Percentiles rank a stretch among this genome's conserved stretches.
Evolutionary conservation across 768 basidiomycete genomes (phyloP).

Genomic region (Piloderma croceum): DNA sequence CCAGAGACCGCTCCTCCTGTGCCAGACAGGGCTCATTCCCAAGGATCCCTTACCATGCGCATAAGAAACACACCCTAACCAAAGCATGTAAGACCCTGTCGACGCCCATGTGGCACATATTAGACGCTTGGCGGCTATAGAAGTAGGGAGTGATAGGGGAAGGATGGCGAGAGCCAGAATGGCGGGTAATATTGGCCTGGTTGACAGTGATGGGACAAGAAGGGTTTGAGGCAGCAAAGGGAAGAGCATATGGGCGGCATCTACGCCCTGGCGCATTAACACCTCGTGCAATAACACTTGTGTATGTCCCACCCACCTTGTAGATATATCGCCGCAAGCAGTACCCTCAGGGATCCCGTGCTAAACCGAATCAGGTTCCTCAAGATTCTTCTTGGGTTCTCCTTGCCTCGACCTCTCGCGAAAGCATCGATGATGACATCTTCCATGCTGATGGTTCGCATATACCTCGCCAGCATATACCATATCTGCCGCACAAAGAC

Average conservation of each 20-base stretch:
- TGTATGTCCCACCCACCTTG: constrained; percentile 61
- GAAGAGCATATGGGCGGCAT: constrained; percentile 47
- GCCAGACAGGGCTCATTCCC: constrained; percentile 51
- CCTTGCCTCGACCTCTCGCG: constrained; percentile 48
- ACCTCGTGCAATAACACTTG: too few relatives aligned
- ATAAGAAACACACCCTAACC: constrained; percentile 51
- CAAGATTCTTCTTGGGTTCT: constrained; percentile 38
- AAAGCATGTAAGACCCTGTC: constrained; percentile 51
- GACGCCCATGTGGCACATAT: constrained; percentile 58
- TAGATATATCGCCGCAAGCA: constrained; percentile 58
- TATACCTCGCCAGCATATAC: constrained; percentile 73
- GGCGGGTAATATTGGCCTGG: too few relatives aligned
- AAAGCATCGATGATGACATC: constrained; percentile 61
- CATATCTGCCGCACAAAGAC: constrained; percentile 63
- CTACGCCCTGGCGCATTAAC: too few relatives aligned
- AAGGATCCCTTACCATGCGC: constrained; percentile 40
- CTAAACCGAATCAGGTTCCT: constrained; percentile 39
- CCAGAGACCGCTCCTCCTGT: constrained; percentile 58
- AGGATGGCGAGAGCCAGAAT: constrained; percentile 36
- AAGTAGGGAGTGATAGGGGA: constrained; percentile 49
- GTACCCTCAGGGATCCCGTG: constrained; percentile 41
- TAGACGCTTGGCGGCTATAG: constrained; percentile 49
- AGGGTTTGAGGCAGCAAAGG: constrained; percentile 40
- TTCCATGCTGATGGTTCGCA: constrained; percentile 58
- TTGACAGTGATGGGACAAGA: constrained; percentile 29